Evolutionary conservation across 176 grass and related monocot genomes (phyloP).

Genomic region (Carex myosuroides): DNA sequence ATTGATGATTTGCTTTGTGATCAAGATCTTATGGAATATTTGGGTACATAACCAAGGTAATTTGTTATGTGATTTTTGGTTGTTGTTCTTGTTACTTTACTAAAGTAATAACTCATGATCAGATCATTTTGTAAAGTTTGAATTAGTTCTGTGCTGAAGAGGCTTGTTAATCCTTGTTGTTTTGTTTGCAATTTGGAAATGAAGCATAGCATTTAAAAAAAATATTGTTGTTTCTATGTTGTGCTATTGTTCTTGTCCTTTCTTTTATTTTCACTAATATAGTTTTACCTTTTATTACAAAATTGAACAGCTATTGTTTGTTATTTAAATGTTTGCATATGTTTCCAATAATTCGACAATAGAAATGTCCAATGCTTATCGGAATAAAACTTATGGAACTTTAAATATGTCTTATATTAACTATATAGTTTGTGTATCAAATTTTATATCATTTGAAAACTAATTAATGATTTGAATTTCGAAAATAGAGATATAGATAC

Average conservation of each 20-base stretch:
- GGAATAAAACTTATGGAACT: too few relatives aligned
- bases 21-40: constrained; percentile 93
- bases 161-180: background rate
- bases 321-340: too few relatives aligned
- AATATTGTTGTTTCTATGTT: background rate
- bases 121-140: background rate
- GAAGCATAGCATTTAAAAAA: background rate
- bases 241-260: background rate
- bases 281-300: too few relatives aligned
- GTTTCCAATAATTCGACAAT: too few relatives aligned
- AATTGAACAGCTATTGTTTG: too few relatives aligned
- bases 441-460: too few relatives aligned
- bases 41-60: constrained; percentile 64
- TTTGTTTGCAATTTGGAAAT: background rate
- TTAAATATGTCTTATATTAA: too few relatives aligned
- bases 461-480: too few relatives aligned
- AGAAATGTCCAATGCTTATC: too few relatives aligned
- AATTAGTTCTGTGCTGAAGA: background rate
- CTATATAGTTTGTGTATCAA: too few relatives aligned
- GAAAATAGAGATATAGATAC: too few relatives aligned
- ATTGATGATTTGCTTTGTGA: constrained; percentile 81
- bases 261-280: too few relatives aligned
- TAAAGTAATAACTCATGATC: background rate
- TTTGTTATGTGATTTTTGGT: constrained; percentile 4
- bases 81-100: background rate